Evolutionary conservation across 176 grass and related monocot species (phyloP), one percentile per base, ranked within the genome.

Genomic region (Zea luxurians): DNA sequence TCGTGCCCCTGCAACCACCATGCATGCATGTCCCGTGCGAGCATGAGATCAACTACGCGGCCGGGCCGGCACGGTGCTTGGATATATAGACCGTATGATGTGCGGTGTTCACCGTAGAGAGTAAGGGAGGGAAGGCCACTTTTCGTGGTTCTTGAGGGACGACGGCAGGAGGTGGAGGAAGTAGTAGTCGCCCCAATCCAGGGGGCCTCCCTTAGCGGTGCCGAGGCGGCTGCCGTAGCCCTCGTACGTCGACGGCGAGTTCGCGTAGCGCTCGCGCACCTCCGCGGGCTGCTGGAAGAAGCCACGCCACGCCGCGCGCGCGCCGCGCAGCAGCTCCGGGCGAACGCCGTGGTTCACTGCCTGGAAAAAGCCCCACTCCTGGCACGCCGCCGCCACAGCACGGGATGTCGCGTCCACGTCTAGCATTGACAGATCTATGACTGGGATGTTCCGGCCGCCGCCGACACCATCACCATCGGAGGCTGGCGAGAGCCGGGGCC

Each of bases 141-240:
- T 97, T n/a, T 87, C 77, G 46, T 93, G 88, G 88, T 60, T 84
- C 85, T 90, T 84, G 80, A 93, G 83, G 7, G 58, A 60, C 35
- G 27, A 1, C 7, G 93, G 93, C 80, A 83, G 80, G 83, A 93
- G 60, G 82, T 97, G 85, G 70, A 97, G 78, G 79, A 89, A 97
- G 61, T 87, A 97, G 71, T 97, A 97, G 85, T 97, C 93, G 52
- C 85, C 88, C 93, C 93, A 97, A 68, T 97, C 93, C 4, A 97
- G 90, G 71, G 54, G 63, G 0, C 80, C 93, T 3, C 84, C 88
- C 37, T 80, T 86, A 47, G 82, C 46, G 10, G 87, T 81, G 18
- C 93, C 93, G 40, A 97, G 88, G 16, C 93, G 86, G 83, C 93
- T 97, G 20, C 93, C 93, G 76, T 97, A 97, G 20, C 93, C 93